Evolutionary conservation across 331 rosid species (phyloP).

Genomic region (Erythrophleum ivorense): DNA sequence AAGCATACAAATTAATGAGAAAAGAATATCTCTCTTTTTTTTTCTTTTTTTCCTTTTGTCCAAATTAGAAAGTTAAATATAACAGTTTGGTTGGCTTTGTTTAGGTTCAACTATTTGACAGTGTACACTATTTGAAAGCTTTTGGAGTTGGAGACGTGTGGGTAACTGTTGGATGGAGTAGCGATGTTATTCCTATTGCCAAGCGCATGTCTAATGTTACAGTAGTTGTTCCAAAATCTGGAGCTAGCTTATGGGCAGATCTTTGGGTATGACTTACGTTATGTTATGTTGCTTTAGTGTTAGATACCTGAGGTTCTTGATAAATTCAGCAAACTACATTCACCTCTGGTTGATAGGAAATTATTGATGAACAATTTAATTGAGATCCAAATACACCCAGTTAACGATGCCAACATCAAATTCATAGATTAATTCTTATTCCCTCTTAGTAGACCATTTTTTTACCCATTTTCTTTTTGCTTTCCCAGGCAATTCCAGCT

Average conservation of each 20-base stretch:
- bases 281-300: background rate
- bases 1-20: background rate
- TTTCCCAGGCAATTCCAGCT: slow-evolving; percentile 81
- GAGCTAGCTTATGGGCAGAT: slow-evolving; percentile 94
- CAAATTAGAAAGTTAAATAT: slow-evolving; percentile 3
- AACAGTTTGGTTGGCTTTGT: slow-evolving; percentile 37
- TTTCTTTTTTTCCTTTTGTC: background rate
- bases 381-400: slow-evolving; percentile 14
- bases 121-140: slow-evolving; percentile 79
- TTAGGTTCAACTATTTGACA: slow-evolving; percentile 85
- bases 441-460: slow-evolving; percentile 2
- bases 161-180: slow-evolving; percentile 98
- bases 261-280: slow-evolving; percentile 67
- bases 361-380: slow-evolving; percentile 1
- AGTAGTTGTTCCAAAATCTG: slow-evolving; percentile 87
- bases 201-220: slow-evolving; percentile 86
- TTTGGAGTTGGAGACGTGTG: slow-evolving; percentile 91
- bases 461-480: background rate
- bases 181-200: slow-evolving; percentile 85
- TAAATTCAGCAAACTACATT: background rate
- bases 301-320: slow-evolving; percentile 26
- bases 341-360: background rate
- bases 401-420: slow-evolving; percentile 1
- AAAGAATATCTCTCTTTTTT: background rate
- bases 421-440: slow-evolving; percentile 12